These are phyloP conservation scores for Strobilomyces confusus DNA, from an alignment of 768 basidiomycete genomes.

Conservation along the genomic window DNA sequence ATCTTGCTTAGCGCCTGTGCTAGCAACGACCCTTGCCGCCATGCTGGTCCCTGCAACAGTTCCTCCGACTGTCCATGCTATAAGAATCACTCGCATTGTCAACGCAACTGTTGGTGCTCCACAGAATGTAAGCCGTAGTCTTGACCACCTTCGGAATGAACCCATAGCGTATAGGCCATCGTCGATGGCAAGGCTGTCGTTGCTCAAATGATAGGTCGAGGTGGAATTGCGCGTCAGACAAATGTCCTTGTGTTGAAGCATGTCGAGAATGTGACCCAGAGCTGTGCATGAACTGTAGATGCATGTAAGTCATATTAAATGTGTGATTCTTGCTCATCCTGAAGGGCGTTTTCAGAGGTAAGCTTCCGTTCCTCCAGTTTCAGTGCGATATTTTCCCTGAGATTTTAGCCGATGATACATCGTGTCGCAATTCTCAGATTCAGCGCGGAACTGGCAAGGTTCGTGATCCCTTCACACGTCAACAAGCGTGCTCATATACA, in stretches of 20 bases:
- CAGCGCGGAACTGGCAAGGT: conserved; percentile 47
- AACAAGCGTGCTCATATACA: conserved; percentile 5
- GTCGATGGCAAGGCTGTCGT: conserved; percentile 54
- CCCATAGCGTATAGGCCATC: conserved; percentile 38
- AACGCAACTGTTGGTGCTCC: conserved; percentile 51
- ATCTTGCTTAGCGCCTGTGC: not conserved
- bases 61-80: conserved; percentile 47
- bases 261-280: conserved; percentile 68
- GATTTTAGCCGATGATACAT: conserved; percentile 26
- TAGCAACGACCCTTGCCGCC: conserved; percentile 50
- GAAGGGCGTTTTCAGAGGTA: conserved; percentile 22
- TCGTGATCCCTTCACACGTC: not conserved
- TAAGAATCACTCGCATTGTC: conserved; percentile 49
- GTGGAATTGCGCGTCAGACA: conserved; percentile 34
- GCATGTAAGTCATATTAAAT: conserved; percentile 36
- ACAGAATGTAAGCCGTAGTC: conserved; percentile 39
- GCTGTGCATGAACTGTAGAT: conserved; percentile 50
- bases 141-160: not conserved
- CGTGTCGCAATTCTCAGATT: conserved; percentile 48
- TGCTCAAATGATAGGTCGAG: conserved; percentile 34
- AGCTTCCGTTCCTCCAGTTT: not conserved
- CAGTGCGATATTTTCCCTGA: not conserved
- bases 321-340: not conserved
- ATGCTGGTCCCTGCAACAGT: conserved; percentile 51
- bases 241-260: conserved; percentile 50